A percentile compares a stretch with the other conserved stretches of the same genome.
Conservation (phyloP, 2,329 filamentous ascomycete genomes). For the Chaetomiaceae sp. region DNA sequence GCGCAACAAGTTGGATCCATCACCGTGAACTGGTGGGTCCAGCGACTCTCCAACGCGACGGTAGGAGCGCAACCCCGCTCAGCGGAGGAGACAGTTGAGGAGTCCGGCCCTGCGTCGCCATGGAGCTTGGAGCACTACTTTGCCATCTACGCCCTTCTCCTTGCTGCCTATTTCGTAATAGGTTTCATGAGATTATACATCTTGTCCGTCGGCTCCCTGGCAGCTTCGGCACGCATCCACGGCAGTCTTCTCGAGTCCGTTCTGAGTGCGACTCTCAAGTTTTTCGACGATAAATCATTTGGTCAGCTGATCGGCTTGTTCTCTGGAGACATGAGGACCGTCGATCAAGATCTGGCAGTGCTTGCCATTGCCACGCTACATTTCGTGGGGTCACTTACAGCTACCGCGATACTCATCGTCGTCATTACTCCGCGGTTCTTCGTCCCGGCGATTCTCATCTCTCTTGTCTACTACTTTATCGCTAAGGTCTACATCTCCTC, state of each 20-base stretch:
- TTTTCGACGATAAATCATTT: slow-evolving; percentile 91
- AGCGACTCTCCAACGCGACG: slow-evolving; percentile 82
- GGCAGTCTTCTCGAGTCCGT: slow-evolving; percentile 69
- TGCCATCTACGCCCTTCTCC: slow-evolving; percentile 72
- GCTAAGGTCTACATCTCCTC: slow-evolving; percentile 17
- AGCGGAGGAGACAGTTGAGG: slow-evolving; percentile 28
- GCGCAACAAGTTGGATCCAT: slow-evolving; percentile 80
- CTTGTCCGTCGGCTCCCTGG: slow-evolving; percentile 86
- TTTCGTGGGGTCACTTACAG: slow-evolving; percentile 7
- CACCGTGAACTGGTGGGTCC: slow-evolving; percentile 87
- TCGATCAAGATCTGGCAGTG: slow-evolving; percentile 91
- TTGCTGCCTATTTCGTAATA: slow-evolving; percentile 68
- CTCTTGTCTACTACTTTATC: slow-evolving; percentile 15
- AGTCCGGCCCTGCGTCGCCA: slow-evolving; percentile 10
- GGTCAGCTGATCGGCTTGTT: slow-evolving; percentile 96
- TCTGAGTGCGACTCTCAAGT: slow-evolving; percentile 85
- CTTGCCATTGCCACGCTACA: slow-evolving; percentile 60
- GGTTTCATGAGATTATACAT: slow-evolving; percentile 78
- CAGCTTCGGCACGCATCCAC: slow-evolving; percentile 79
- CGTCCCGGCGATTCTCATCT: slow-evolving; percentile 12
- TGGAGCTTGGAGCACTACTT: slow-evolving; percentile 83
- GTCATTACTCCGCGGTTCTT: slow-evolving; percentile 14
- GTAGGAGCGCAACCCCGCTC: slow-evolving; percentile 28
- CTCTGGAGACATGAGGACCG: slow-evolving; percentile 94
- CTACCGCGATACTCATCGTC: slow-evolving; percentile 15